Percentiles rank a stretch among this genome's conserved stretches.
Conservation (phyloP, 371 early-diverging fungal genomes). For the Mucor lusitanicus region DNA sequence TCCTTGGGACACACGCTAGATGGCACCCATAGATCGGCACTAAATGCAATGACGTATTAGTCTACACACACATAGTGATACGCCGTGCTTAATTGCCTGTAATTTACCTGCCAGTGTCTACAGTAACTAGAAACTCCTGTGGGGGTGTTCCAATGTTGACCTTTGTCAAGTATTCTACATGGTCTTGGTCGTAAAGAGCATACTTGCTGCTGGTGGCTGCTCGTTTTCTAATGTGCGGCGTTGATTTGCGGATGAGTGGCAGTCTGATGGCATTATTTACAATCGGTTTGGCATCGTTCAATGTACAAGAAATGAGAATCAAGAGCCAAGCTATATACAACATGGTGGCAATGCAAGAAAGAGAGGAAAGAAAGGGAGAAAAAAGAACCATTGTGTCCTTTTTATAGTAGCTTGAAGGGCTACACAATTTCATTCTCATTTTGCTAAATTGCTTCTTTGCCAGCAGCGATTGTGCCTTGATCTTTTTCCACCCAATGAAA, state of each 20-base stretch:
- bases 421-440: background rate
- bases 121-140: constrained; percentile 17
- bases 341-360: background rate
- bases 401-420: background rate
- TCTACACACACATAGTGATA: background rate
- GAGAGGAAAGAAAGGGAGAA: background rate
- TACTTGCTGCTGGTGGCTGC: background rate
- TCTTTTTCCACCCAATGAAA: background rate
- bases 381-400: background rate
- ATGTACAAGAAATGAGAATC: background rate
- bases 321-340: background rate
- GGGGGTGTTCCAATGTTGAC: constrained; percentile 20
- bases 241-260: background rate
- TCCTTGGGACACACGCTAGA: constrained; percentile 2
- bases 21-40: constrained; percentile 29
- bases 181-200: constrained; percentile 11
- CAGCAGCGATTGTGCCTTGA: background rate
- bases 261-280: background rate
- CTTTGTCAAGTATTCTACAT: constrained; percentile 15
- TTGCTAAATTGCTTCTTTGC: background rate
- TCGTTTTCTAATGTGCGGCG: background rate
- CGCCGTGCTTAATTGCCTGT: background rate
- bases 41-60: constrained; percentile 2
- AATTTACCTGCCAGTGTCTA: constrained; percentile 24
- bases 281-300: constrained; percentile 3